Conservation (phyloP, 78 protist species). For the Fonticula alba region DNA sequence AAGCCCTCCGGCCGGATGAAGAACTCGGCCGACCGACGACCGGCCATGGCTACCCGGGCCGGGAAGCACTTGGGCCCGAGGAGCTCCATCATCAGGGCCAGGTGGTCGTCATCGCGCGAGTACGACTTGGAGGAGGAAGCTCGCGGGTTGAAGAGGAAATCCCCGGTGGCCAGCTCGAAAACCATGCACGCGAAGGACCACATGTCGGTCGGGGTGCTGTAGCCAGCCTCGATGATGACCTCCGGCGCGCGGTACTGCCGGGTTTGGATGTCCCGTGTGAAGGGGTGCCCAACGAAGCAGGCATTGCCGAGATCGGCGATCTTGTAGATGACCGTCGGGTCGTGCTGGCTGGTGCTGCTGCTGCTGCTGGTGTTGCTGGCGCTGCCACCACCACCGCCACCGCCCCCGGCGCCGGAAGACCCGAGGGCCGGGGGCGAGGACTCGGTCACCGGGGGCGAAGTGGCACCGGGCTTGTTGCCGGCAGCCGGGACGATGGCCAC, state of each 20-base stretch:
- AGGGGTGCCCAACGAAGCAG: constrained; percentile 68
- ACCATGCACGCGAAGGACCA: constrained; percentile 48
- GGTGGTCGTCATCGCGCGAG: constrained; percentile 19
- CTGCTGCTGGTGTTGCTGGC: no score
- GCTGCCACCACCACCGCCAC: no score
- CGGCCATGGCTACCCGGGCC: constrained; percentile 3
- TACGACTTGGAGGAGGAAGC: constrained; percentile 21
- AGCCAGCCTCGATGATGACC: constrained; percentile 60
- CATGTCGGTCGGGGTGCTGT: constrained; percentile 48
- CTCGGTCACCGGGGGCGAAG: no score
- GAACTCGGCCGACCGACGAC: constrained; percentile 18
- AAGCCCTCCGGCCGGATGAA: constrained; percentile 43
- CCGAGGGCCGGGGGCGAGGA: no score
- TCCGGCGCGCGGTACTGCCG: constrained; percentile 91
- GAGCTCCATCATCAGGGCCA: constrained; percentile 56
- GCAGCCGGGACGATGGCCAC: no score
- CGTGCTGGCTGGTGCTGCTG: background rate
- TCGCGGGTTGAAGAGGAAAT: constrained; percentile 72
- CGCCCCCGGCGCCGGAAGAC: no score
- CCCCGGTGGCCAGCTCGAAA: constrained; percentile 88
- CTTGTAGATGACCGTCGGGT: no score
- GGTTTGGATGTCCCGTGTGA: constrained; percentile 88
- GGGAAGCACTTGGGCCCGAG: constrained; percentile 70
- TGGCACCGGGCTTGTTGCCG: no score
- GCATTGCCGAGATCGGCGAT: constrained; percentile 89